Conservation (phyloP, 2,329 filamentous ascomycete species). For the Ceratocystis cacaofunesta region DNA sequence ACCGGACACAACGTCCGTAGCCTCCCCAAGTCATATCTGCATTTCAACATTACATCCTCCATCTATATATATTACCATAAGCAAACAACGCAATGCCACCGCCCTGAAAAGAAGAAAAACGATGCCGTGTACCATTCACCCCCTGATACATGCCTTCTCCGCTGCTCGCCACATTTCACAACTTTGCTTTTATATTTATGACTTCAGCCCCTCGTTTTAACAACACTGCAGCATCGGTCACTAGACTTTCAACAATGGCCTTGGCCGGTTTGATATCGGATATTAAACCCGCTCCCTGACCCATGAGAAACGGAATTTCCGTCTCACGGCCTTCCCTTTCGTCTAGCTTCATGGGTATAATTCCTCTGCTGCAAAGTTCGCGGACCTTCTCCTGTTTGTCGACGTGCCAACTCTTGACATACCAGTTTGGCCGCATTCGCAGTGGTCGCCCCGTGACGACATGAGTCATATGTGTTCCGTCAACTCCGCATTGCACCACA, state of each 20-base stretch:
- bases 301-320: slow-evolving; percentile 83
- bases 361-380: slow-evolving; percentile 57
- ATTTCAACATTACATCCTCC: slow-evolving; percentile 1
- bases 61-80: neutral
- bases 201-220: slow-evolving; percentile 48
- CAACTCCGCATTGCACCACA: slow-evolving; percentile 64
- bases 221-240: slow-evolving; percentile 55
- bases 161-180: slow-evolving; percentile 25
- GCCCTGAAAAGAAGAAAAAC: neutral
- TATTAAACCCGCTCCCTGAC: slow-evolving; percentile 74
- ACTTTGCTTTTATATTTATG: slow-evolving; percentile 33
- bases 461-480: slow-evolving; percentile 68
- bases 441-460: slow-evolving; percentile 71
- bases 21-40: neutral
- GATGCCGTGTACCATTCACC: neutral
- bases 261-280: slow-evolving; percentile 62
- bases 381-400: slow-evolving; percentile 54
- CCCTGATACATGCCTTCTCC: slow-evolving; percentile 13
- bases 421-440: slow-evolving; percentile 68
- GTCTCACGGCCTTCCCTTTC: slow-evolving; percentile 69
- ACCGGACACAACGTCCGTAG: no score
- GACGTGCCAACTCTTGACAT: slow-evolving; percentile 67
- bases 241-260: slow-evolving; percentile 84
- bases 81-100: neutral
- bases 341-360: slow-evolving; percentile 72